phyloP scores from a whole-genome alignment of 805 yeast species.

The Saturnispora serradocipensis region DNA sequence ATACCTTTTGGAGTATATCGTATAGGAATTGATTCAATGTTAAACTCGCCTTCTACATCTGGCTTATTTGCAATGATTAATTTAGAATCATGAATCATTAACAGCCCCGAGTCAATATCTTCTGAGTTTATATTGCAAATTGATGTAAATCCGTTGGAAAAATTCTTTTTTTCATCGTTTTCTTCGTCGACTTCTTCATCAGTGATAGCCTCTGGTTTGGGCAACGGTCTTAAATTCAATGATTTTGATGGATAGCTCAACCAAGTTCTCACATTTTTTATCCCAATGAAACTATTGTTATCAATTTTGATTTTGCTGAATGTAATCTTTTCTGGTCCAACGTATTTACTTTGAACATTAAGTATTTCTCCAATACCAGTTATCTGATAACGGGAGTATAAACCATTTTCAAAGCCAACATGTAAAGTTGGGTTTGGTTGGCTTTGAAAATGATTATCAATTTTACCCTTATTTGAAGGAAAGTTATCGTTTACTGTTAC shows the following conservation, averaged over 20 bases:
- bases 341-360: conserved; percentile 58
- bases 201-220: conserved; percentile 36
- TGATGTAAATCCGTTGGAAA: conserved; percentile 23
- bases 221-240: conserved; percentile 38
- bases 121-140: conserved; percentile 50
- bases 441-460: neutral
- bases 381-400: conserved; percentile 55
- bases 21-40: conserved; percentile 33
- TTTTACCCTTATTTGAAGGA: conserved; percentile 19
- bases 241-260: conserved; percentile 32
- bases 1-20: conserved; percentile 44
- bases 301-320: conserved; percentile 32
- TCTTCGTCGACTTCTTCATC: conserved; percentile 7
- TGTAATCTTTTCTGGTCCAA: conserved; percentile 60
- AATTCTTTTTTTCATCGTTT: neutral
- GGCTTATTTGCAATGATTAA: conserved; percentile 42
- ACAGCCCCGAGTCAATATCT: conserved; percentile 52
- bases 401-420: conserved; percentile 78
- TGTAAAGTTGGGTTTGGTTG: conserved; percentile 38
- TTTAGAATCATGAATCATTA: conserved; percentile 47
- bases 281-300: conserved; percentile 33
- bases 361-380: conserved; percentile 56
- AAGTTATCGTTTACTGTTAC: conserved; percentile 21
- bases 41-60: conserved; percentile 17
- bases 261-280: conserved; percentile 50